These are phyloP conservation scores for Podaxis mareebaensis DNA, from an alignment of 768 basidiomycete species.

Conservation along the genomic window DNA sequence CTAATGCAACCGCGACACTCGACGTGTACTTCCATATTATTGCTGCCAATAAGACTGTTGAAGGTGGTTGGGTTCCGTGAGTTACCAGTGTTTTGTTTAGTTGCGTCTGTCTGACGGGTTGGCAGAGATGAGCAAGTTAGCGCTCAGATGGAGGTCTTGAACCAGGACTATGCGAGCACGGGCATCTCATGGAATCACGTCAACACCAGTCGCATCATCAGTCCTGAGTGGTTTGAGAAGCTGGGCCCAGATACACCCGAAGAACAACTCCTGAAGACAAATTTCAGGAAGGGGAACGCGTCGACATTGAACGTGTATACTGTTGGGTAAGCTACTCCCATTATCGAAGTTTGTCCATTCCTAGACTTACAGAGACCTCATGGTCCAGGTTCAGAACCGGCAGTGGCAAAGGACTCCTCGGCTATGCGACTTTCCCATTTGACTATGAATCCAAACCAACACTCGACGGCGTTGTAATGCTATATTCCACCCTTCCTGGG, in stretches of 20 bases:
- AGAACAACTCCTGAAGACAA: slow-evolving; percentile 45
- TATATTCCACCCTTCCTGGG: slow-evolving; percentile 40
- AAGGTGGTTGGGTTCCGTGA: slow-evolving; percentile 40
- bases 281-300: slow-evolving; percentile 41
- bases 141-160: slow-evolving; percentile 39
- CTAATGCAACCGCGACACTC: slow-evolving; percentile 32
- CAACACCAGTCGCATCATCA: slow-evolving; percentile 42
- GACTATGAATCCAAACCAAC: slow-evolving; percentile 35
- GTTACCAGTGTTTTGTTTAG: slow-evolving; percentile 11
- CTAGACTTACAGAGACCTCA: slow-evolving; percentile 18
- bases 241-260: slow-evolving; percentile 37
- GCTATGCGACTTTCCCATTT: slow-evolving; percentile 53
- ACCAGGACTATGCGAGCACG: slow-evolving; percentile 39
- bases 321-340: slow-evolving; percentile 36
- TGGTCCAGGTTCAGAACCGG: slow-evolving; percentile 26
- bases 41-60: slow-evolving; percentile 35
- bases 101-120: neutral
- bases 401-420: slow-evolving; percentile 39
- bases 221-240: slow-evolving; percentile 47
- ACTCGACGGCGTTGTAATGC: slow-evolving; percentile 49
- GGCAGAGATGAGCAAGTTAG: slow-evolving; percentile 32
- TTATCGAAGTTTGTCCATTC: slow-evolving; percentile 19
- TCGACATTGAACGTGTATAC: slow-evolving; percentile 51
- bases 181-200: slow-evolving; percentile 43
- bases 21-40: slow-evolving; percentile 48